Base-by-base conservation (phyloP, 306 rosid genomes). In the Sophora flavescens region DNA sequence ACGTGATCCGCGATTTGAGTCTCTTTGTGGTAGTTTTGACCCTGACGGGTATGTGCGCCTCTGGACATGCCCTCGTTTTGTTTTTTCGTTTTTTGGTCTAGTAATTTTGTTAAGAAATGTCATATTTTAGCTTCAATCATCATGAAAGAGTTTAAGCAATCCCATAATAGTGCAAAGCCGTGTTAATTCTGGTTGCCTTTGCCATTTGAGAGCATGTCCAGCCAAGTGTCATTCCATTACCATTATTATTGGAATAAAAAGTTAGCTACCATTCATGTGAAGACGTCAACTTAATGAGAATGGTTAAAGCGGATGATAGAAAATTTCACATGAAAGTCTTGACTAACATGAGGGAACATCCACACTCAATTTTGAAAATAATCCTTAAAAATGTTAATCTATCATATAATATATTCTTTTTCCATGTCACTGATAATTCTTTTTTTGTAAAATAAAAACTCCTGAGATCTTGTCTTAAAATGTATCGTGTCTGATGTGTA, bases 1-100 rank as follows among this genome's bases (percentile, higher is more conserved):
- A 42, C 88, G 93, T 0, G 97, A 95, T 81, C 99, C 96, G 6
- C 88, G 93, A 28, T 95, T 90, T 70, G 99, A 95, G 78, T 85
- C 98, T 77, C 83, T 92, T 33, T 81, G 90, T 73, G 97, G 96
- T 18, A 72, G 18, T 8, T 80, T 86, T 16, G 88, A 92, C 68
- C 11, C 53, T n/a, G 89, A 90, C 1, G 93, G 93, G 96, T 92
- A 80, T 38, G 96, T 60, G 57, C 51, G 15, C 22, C 56, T 70
- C 8, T 77, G 6, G 35, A 42, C 44, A 35, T 22, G 36, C 17
- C 63, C 17, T 18, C 35, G 0, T 35, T 26, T 64, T 33, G 22
- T 22, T 1, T 22, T 22, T 22, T 22, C 22, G 22, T 16, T 6
- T 75, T 26, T 0, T 3, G 35, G 36, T 38, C 38, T 6, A 68